These are phyloP conservation scores for Metarhizium humberi DNA, from an alignment of 2,329 filamentous ascomycete species.

Conservation along the genomic window DNA sequence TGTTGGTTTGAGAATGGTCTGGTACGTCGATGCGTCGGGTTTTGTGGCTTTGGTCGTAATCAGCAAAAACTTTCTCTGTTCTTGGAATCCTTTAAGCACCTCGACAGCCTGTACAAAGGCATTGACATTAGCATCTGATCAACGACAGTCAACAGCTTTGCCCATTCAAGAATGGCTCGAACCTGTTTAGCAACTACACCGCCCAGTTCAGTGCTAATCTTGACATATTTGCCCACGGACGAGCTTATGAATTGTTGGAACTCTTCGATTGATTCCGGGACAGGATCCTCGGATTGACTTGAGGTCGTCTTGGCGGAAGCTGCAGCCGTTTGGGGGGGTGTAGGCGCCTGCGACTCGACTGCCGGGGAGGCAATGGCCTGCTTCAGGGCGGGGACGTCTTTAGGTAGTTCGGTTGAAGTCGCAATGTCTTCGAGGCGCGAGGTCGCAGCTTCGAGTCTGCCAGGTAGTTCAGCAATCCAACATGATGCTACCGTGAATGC, in stretches of 20 bases:
- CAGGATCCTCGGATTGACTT: slow-evolving; percentile 35
- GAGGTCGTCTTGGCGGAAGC: slow-evolving; percentile 4
- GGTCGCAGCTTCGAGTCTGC: slow-evolving; percentile 91
- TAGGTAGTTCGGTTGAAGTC: slow-evolving; percentile 56
- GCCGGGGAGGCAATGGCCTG: slow-evolving; percentile 25
- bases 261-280: slow-evolving; percentile 74
- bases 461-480: slow-evolving; percentile 34
- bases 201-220: slow-evolving; percentile 69
- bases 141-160: slow-evolving; percentile 43
- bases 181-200: slow-evolving; percentile 75
- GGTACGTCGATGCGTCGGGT: slow-evolving; percentile 62
- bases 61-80: slow-evolving; percentile 79
- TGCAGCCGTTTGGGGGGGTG: slow-evolving; percentile 30
- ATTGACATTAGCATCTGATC: slow-evolving; percentile 53
- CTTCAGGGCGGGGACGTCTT: slow-evolving; percentile 36
- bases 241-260: slow-evolving; percentile 72
- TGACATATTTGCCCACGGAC: slow-evolving; percentile 69
- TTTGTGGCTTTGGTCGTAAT: slow-evolving; percentile 89
- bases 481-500: not conserved
- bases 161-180: slow-evolving; percentile 13
- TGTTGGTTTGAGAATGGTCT: slow-evolving; percentile 76
- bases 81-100: slow-evolving; percentile 60
- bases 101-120: slow-evolving; percentile 32
- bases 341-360: slow-evolving; percentile 22
- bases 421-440: slow-evolving; percentile 95